Evolutionary conservation across 2,329 filamentous ascomycete species (phyloP).

Genomic region (Furcasterigmium sp.): DNA sequence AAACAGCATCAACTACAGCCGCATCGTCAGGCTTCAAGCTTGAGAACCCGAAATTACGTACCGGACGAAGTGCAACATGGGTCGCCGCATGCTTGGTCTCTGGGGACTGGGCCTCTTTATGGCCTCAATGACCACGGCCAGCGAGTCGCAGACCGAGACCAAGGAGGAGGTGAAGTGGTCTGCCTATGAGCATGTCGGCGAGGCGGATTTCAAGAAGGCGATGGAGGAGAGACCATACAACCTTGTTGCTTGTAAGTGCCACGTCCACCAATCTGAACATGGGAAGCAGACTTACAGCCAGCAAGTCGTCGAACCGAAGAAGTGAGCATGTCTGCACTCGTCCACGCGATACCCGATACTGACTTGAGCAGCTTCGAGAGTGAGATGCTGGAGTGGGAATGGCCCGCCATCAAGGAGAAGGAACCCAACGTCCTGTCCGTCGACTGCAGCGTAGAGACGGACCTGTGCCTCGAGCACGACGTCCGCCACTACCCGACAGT

Average conservation of each 20-base stretch:
- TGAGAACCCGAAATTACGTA: too few relatives aligned
- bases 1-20: too few relatives aligned
- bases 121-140: background rate
- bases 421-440: slow-evolving; percentile 22
- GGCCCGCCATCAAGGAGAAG: slow-evolving; percentile 9
- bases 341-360: background rate
- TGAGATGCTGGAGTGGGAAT: slow-evolving; percentile 11
- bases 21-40: too few relatives aligned
- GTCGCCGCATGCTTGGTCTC: background rate
- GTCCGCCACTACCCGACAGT: slow-evolving; percentile 41
- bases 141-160: background rate
- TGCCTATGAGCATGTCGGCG: slow-evolving; percentile 4
- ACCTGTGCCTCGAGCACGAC: slow-evolving; percentile 33
- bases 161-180: background rate
- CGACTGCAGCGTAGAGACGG: slow-evolving; percentile 28
- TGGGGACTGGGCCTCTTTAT: background rate
- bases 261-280: background rate
- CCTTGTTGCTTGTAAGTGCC: slow-evolving; percentile 25
- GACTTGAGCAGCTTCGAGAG: slow-evolving; percentile 3
- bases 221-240: slow-evolving; percentile 14
- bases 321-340: too few relatives aligned
- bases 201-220: slow-evolving; percentile 4
- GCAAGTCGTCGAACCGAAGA: too few relatives aligned
- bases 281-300: background rate
- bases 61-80: background rate